phyloP scores from a whole-genome alignment of 441 rosid species.

The Croton laevigatus region DNA sequence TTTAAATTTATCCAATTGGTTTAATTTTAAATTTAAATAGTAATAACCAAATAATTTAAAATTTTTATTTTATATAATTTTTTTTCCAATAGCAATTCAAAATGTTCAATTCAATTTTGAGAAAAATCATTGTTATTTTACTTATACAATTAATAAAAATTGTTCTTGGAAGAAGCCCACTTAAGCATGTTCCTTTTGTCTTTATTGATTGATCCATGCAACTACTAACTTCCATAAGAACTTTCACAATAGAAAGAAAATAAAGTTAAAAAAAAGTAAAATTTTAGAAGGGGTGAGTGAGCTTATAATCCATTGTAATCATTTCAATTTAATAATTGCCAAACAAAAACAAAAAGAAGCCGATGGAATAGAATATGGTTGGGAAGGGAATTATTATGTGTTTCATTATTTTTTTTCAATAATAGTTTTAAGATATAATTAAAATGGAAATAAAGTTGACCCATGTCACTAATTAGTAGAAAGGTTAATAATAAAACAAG shows the following conservation, averaged over 20 bases:
- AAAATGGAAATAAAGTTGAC: too few species aligned
- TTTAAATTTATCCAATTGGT: too few species aligned
- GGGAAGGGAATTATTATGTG: neutral
- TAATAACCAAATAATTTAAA: too few species aligned
- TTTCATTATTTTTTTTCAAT: too few species aligned
- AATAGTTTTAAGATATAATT: too few species aligned
- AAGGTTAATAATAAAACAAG: neutral
- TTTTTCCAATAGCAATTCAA: too few species aligned
- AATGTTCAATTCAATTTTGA: too few species aligned
- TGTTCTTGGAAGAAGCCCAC: neutral
- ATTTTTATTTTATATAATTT: too few species aligned
- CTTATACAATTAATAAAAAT: too few species aligned
- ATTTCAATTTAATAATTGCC: conserved; percentile 30
- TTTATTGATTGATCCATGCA: neutral
- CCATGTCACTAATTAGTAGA: too few species aligned
- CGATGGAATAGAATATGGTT: neutral
- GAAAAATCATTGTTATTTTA: too few species aligned
- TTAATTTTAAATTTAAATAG: too few species aligned
- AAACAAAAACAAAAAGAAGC: conserved; percentile 17
- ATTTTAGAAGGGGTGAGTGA: conserved; percentile 18
- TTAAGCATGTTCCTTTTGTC: conserved; percentile 8
- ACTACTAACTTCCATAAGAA: conserved; percentile 15
- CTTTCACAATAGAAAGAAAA: neutral
- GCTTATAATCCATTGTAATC: conserved; percentile 24
- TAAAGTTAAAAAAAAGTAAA: neutral